A percentile compares a stretch with the other conserved stretches of the same genome.
These are phyloP conservation scores for Saccharomycopsis fibuligera DNA, from an alignment of 805 yeast species.

Conservation along the genomic window DNA sequence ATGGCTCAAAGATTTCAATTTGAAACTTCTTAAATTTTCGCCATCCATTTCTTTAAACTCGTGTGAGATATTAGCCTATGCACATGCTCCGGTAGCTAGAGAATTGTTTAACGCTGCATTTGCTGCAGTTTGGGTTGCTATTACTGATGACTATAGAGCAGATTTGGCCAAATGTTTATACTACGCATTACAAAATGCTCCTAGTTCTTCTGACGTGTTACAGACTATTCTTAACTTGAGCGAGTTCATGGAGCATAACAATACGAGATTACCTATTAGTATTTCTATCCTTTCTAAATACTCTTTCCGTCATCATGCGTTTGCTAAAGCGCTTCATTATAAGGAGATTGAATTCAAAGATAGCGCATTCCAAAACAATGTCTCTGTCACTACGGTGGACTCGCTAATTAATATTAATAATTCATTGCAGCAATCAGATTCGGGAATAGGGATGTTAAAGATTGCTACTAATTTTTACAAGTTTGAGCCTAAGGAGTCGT, in stretches of 20 bases:
- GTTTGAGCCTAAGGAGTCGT: slow-evolving; percentile 87
- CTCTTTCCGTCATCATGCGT: slow-evolving; percentile 94
- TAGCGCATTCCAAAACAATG: slow-evolving; percentile 6
- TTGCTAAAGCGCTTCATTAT: slow-evolving; percentile 94
- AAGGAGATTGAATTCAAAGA: slow-evolving; percentile 92
- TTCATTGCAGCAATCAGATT: slow-evolving; percentile 92
- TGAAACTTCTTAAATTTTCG: slow-evolving; percentile 81
- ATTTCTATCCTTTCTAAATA: slow-evolving; percentile 86
- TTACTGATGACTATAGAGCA: slow-evolving; percentile 83
- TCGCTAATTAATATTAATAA: slow-evolving; percentile 88
- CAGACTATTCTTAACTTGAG: slow-evolving; percentile 85
- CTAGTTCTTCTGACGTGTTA: slow-evolving; percentile 75
- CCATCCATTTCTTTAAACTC: slow-evolving; percentile 94
- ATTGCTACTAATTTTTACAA: slow-evolving; percentile 91
- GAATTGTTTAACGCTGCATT: slow-evolving; percentile 92
- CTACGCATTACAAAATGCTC: slow-evolving; percentile 84
- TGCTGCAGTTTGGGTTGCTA: slow-evolving; percentile 91
- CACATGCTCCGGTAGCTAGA: slow-evolving; percentile 79
- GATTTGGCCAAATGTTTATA: slow-evolving; percentile 82
- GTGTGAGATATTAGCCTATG: slow-evolving; percentile 82
- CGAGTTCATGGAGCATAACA: slow-evolving; percentile 97
- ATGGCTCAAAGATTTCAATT: slow-evolving; percentile 84
- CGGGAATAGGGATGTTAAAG: slow-evolving; percentile 93
- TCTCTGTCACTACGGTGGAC: slow-evolving; percentile 81
- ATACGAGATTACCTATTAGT: slow-evolving; percentile 85